These are phyloP conservation scores for Silene vulgaris DNA, from an alignment of 179 eudicot species.

Conservation along the genomic window DNA sequence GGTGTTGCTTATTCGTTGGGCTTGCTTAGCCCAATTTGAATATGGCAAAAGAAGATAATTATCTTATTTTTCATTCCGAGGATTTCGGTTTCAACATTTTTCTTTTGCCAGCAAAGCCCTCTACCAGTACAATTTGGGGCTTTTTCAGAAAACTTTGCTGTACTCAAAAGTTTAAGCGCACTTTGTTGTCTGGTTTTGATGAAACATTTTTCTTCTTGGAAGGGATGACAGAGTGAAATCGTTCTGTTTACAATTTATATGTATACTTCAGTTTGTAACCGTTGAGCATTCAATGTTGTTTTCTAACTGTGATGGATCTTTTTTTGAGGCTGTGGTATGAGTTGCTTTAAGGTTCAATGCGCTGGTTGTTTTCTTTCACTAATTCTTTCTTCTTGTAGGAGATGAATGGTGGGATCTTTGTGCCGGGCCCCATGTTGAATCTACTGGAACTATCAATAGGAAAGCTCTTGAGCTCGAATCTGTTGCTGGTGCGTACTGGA, in stretches of 20 bases:
- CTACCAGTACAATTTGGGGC: background rate
- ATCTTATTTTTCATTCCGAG: background rate
- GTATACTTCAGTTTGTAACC: background rate
- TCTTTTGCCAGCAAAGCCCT: slow-evolving; percentile 8
- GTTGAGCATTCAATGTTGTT: background rate
- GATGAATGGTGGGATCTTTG: slow-evolving; percentile 99
- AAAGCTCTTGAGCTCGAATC: slow-evolving; percentile 95
- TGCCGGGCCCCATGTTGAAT: slow-evolving; percentile 99
- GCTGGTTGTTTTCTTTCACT: background rate
- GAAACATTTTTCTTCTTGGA: no score
- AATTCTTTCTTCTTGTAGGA: slow-evolving; percentile 39
- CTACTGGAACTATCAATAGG: slow-evolving; percentile 80
- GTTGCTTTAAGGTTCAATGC: background rate
- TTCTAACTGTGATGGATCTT: background rate
- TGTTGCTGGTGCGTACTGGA: slow-evolving; percentile 99
- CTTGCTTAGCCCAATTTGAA: background rate
- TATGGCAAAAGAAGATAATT: background rate
- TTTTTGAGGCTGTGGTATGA: background rate
- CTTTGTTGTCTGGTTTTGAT: background rate
- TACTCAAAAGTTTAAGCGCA: background rate
- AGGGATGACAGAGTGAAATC: no score
- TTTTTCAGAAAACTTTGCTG: background rate
- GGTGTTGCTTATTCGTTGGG: background rate
- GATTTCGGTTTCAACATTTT: background rate
- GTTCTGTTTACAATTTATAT: background rate